A percentile compares a stretch with the other conserved stretches of the same genome.
Conservation (phyloP, 768 basidiomycete species). For the Suillus lakei region DNA sequence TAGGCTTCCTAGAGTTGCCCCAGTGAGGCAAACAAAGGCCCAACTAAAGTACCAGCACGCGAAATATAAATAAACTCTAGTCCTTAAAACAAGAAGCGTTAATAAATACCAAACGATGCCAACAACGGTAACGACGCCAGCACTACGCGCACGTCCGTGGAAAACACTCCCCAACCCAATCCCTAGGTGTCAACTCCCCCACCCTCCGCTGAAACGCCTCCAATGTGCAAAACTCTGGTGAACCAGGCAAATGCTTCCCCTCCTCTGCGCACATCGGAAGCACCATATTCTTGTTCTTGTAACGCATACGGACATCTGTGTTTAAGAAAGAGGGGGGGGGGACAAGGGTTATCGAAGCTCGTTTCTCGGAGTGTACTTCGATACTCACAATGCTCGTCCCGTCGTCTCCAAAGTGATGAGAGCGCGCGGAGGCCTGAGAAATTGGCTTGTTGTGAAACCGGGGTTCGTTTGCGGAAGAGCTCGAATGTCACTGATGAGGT, state of each 20-base stretch:
- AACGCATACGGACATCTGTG: slow-evolving; percentile 64
- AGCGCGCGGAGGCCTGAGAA: slow-evolving; percentile 43
- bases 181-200: slow-evolving; percentile 62
- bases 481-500: slow-evolving; percentile 78
- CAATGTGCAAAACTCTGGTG: slow-evolving; percentile 76
- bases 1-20: neutral
- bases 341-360: no score
- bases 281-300: slow-evolving; percentile 67
- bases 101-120: neutral
- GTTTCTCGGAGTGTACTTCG: slow-evolving; percentile 14
- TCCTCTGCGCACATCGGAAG: slow-evolving; percentile 68
- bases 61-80: neutral
- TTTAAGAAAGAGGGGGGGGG: no score
- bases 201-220: slow-evolving; percentile 65
- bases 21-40: neutral
- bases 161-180: slow-evolving; percentile 73
- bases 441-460: slow-evolving; percentile 18
- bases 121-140: neutral
- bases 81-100: slow-evolving; percentile 17
- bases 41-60: no score
- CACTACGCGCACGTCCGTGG: slow-evolving; percentile 18
- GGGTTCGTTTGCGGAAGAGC: slow-evolving; percentile 54
- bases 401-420: slow-evolving; percentile 40
- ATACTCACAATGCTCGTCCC: slow-evolving; percentile 50
- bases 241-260: slow-evolving; percentile 70